Evolutionary conservation across 495 filamentous ascomycete species (phyloP).

Genomic region (Immersiella caudata): DNA sequence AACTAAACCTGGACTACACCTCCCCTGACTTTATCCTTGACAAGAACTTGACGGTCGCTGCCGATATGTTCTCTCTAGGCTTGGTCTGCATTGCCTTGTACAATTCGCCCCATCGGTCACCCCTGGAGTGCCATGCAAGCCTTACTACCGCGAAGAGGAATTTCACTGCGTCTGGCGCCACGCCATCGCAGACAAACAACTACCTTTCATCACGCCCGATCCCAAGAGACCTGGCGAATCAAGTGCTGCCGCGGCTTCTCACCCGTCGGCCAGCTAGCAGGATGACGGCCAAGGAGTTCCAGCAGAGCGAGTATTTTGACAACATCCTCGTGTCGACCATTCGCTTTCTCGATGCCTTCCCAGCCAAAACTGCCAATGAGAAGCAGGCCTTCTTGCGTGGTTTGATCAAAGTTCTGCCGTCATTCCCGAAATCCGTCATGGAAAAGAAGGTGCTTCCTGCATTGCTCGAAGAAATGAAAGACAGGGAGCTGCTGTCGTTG

Average conservation of each 20-base stretch:
- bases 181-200: slow-evolving; percentile 77
- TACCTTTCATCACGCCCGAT: slow-evolving; percentile 78
- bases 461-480: slow-evolving; percentile 88
- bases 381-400: slow-evolving; percentile 92
- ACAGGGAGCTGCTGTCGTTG: slow-evolving; percentile 78
- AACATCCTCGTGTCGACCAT: slow-evolving; percentile 95
- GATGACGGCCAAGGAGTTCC: slow-evolving; percentile 87
- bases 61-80: slow-evolving; percentile 92
- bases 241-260: slow-evolving; percentile 80
- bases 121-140: slow-evolving; percentile 77
- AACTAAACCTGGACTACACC: slow-evolving; percentile 88
- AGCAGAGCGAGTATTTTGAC: slow-evolving; percentile 92
- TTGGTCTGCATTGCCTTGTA: slow-evolving; percentile 87
- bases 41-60: slow-evolving; percentile 72
- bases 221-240: slow-evolving; percentile 72
- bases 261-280: slow-evolving; percentile 83
- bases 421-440: slow-evolving; percentile 89
- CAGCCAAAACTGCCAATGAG: slow-evolving; percentile 87
- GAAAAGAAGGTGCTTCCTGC: slow-evolving; percentile 92
- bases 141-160: slow-evolving; percentile 79
- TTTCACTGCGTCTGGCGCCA: slow-evolving; percentile 72
- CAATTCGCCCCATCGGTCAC: slow-evolving; percentile 87
- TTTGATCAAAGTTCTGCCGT: slow-evolving; percentile 78
- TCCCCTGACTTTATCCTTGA: slow-evolving; percentile 94
- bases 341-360: slow-evolving; percentile 86